Evolutionary conservation across 768 basidiomycete species (phyloP).

Genomic region (Auriscalpium orientale): DNA sequence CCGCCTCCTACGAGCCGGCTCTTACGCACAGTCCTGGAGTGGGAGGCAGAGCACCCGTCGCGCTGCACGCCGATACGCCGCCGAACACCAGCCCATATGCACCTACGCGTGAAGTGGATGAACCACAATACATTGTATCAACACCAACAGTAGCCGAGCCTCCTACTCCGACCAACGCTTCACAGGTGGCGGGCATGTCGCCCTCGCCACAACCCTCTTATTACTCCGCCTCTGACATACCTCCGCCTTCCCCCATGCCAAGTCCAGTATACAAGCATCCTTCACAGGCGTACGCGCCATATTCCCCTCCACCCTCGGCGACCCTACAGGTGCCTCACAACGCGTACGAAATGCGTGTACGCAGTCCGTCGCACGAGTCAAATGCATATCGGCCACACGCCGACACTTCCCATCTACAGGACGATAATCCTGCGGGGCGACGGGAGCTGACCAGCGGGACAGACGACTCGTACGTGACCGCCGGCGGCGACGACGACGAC

Average conservation of each 20-base stretch:
- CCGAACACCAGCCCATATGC: background rate
- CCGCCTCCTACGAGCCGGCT: slow-evolving; percentile 43
- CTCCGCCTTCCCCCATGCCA: slow-evolving; percentile 50
- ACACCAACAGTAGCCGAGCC: background rate
- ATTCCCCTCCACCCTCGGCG: slow-evolving; percentile 32
- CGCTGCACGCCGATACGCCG: background rate
- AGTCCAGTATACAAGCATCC: slow-evolving; percentile 20
- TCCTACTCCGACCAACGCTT: slow-evolving; percentile 10
- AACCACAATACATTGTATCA: background rate
- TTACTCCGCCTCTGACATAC: slow-evolving; percentile 46
- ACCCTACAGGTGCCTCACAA: slow-evolving; percentile 28
- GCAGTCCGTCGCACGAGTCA: slow-evolving; percentile 18
- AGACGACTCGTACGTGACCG: slow-evolving; percentile 11
- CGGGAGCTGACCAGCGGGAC: slow-evolving; percentile 2
- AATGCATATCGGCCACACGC: background rate
- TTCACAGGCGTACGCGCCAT: slow-evolving; percentile 25
- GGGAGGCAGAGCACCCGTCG: background rate
- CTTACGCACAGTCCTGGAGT: slow-evolving; percentile 25
- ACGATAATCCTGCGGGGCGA: background rate
- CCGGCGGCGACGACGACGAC: slow-evolving; percentile 1
- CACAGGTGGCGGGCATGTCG: slow-evolving; percentile 1
- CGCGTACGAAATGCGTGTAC: slow-evolving; percentile 33
- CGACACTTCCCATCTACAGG: background rate
- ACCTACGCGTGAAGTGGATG: background rate
- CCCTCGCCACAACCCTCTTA: slow-evolving; percentile 45